Evolutionary conservation across 805 yeast genomes (phyloP).

Genomic region (Starmerella sp.): DNA sequence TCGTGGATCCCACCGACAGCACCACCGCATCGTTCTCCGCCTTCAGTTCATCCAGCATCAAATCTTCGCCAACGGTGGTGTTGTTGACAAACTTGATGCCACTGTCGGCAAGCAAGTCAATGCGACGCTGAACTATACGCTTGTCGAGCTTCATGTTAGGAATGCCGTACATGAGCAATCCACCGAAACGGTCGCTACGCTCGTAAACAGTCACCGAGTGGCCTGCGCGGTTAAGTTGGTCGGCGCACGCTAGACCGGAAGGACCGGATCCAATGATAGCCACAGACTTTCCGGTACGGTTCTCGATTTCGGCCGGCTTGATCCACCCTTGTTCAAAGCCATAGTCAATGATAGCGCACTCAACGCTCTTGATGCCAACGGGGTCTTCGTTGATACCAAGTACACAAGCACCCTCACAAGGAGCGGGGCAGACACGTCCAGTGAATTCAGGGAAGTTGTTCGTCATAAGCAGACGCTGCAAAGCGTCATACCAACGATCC

Average conservation of each 20-base stretch:
- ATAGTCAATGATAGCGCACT: conserved; percentile 90
- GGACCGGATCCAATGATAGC: conserved; percentile 96
- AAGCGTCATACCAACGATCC: conserved; percentile 89
- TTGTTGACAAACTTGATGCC: conserved; percentile 71
- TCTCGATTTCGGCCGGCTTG: conserved; percentile 63
- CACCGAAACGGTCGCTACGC: conserved; percentile 92
- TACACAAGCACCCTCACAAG: conserved; percentile 95
- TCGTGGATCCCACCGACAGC: conserved; percentile 87
- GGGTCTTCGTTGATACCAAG: conserved; percentile 89
- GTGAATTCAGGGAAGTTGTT: conserved; percentile 98
- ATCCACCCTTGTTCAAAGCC: conserved; percentile 97
- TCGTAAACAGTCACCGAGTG: conserved; percentile 86
- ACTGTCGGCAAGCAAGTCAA: conserved; percentile 79
- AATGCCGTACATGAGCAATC: conserved; percentile 95
- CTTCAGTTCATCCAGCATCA: conserved; percentile 59
- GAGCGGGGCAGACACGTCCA: conserved; percentile 97
- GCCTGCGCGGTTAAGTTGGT: conserved; percentile 93
- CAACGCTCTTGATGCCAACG: conserved; percentile 92
- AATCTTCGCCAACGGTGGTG: conserved; percentile 75
- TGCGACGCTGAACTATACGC: conserved; percentile 81
- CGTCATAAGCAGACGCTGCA: conserved; percentile 84
- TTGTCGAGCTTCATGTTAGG: conserved; percentile 98
- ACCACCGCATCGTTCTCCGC: conserved; percentile 68
- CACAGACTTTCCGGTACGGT: conserved; percentile 73
- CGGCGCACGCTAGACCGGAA: conserved; percentile 93